Percentiles rank a stretch among this genome's conserved stretches.
Evolutionary conservation across 2,329 filamentous ascomycete species (phyloP).

Genomic region (Fusarium burgessii): DNA sequence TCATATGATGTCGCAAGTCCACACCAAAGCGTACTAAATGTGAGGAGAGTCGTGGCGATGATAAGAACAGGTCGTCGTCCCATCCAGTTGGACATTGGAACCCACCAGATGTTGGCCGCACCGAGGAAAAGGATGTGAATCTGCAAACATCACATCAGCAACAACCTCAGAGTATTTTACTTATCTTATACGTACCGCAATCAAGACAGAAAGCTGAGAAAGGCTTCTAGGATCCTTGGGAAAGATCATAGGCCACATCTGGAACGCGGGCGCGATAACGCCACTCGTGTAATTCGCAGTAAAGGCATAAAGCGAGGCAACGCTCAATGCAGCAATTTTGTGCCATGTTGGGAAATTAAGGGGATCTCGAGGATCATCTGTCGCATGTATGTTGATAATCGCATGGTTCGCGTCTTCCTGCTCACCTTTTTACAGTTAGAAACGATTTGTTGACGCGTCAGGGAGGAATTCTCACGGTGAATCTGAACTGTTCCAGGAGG

Average conservation of each 20-base stretch:
- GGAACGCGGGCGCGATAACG: constrained; percentile 50
- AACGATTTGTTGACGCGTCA: accelerated
- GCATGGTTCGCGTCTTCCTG: not conserved
- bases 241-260: constrained; percentile 49
- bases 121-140: constrained; percentile 52
- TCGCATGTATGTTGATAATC: not conserved
- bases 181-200: constrained; percentile 41
- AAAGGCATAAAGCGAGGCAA: constrained; percentile 51
- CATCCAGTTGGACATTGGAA: constrained; percentile 53
- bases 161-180: accelerated
- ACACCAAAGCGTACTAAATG: constrained; percentile 45
- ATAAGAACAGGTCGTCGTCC: constrained; percentile 51
- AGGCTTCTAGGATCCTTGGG: constrained; percentile 41
- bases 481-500: constrained; percentile 29
- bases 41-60: constrained; percentile 46
- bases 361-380: constrained; percentile 52
- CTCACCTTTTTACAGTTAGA: not conserved
- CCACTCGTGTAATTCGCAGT: constrained; percentile 50
- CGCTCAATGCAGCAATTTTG: constrained; percentile 47
- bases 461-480: not conserved
- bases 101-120: constrained; percentile 52
- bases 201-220: constrained; percentile 47
- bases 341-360: constrained; percentile 52
- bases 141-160: constrained; percentile 26
- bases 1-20: constrained; percentile 41